Evolutionary conservation across 2,329 filamentous ascomycete species (phyloP), one percentile per base, ranked within the genome.

Genomic region (Cadophora sp.): DNA sequence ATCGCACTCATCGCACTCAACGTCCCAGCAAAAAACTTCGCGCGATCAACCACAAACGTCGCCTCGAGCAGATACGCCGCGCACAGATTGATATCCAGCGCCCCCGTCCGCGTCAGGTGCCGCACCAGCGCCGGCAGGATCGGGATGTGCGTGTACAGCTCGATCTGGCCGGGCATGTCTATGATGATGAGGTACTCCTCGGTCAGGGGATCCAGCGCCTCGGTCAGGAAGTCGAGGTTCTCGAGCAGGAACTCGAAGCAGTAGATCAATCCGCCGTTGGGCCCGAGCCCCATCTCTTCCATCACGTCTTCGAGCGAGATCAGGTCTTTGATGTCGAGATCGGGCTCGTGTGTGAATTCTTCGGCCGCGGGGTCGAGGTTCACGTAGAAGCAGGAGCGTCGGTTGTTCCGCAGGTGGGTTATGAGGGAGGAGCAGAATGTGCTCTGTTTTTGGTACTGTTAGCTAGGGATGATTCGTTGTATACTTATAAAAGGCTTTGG

Each of bases 161-260:
- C 96, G 79, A 99, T 98, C 82, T 99, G 96, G 66, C 96, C 96
- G 0, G 96, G 96, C 92, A 98, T 97, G 81, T 99, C 96, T 81
- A 99, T 94, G 70, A 99, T 92, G 79, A 98, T 97, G 70, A 99
- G 87, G 79, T 97, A 97, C 75, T 98, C 96, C 75, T 99, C 96
- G 11, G 93, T 95, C 65, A 97, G 84, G 50, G 89, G 87, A 74
- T 97, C 93, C 65, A 97, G 88, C 20, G 91, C 89, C 70, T 96
- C 91, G 56, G 91, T 92, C 59, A 97, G 83, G 80, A 96, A 97
- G 81, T 97, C 94, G 70, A 97, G 89, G 78, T 97, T 97, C 79
- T 97, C 92, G 78, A 97, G 89, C 55, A 97, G 87, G 78, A 96
- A 97, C 80, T 97, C 94, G 81, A 97, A 97, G 82, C 94, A 97